A percentile compares a stretch with the other conserved stretches of the same genome.
phyloP scores from a whole-genome alignment of 208 protist species.

The Balamuthia mandrillaris region DNA sequence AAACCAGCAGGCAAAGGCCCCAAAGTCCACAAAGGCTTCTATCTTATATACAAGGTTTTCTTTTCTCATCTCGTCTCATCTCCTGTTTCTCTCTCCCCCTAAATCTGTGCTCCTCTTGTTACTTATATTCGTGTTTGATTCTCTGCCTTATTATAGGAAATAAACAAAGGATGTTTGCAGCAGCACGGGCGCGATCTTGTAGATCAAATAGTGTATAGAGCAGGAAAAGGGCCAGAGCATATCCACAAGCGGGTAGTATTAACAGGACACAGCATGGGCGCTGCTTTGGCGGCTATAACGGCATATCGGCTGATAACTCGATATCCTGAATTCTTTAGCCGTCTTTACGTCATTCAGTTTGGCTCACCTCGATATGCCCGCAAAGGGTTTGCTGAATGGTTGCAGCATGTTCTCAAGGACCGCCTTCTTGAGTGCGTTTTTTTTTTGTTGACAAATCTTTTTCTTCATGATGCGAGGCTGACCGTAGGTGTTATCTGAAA shows the following conservation, averaged over 20 bases:
- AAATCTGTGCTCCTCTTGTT: neutral
- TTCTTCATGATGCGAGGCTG: too few species aligned
- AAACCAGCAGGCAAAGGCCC: too few species aligned
- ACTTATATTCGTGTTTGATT: neutral
- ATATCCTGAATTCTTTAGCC: neutral
- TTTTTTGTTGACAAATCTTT: neutral
- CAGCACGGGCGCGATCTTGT: conserved; percentile 19
- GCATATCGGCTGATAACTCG: neutral
- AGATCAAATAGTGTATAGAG: neutral
- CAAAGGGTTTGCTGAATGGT: neutral
- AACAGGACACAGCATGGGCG: conserved; percentile 28
- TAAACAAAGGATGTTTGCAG: conserved; percentile 9
- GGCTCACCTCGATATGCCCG: conserved; percentile 5
- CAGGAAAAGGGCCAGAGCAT: neutral
- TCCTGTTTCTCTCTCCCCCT: neutral
- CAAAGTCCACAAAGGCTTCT: conserved; percentile 12
- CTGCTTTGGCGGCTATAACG: neutral
- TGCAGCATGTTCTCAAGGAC: neutral
- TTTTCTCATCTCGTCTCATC: neutral
- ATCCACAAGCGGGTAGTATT: neutral
- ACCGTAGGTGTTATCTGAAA: neutral
- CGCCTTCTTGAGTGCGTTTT: conserved; percentile 8
- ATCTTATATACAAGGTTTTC: conserved; percentile 2
- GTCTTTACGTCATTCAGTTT: neutral
- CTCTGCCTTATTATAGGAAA: neutral